Evolutionary conservation across 163 green algal genomes (phyloP).

Genomic region (Volvox carteri): DNA sequence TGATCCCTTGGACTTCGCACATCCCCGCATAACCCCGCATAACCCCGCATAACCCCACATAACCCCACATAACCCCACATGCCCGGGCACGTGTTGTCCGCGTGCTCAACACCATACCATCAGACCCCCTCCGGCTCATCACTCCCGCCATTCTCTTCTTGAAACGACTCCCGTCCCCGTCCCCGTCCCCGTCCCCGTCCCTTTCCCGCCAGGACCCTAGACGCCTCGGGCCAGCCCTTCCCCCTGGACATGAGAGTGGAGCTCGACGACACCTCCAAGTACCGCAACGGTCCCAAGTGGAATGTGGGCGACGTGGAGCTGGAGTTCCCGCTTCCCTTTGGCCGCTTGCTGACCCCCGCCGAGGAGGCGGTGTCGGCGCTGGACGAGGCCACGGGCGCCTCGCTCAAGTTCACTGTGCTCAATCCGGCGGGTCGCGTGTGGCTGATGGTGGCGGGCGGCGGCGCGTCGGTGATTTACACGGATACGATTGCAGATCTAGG

Average conservation of each 20-base stretch:
- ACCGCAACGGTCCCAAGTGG: conserved; percentile 86
- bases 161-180: background rate
- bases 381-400: conserved; percentile 89
- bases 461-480: conserved; percentile 93
- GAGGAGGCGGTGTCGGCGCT: conserved; percentile 75
- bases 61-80: no score
- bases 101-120: no score
- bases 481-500: conserved; percentile 87
- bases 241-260: conserved; percentile 92
- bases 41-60: no score
- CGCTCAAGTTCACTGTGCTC: conserved; percentile 94
- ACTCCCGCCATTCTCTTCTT: no score
- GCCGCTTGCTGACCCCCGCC: conserved; percentile 80
- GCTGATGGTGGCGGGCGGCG: conserved; percentile 95
- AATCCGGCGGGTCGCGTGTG: conserved; percentile 93
- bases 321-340: conserved; percentile 97
- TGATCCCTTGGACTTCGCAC: no score
- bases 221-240: conserved; percentile 83
- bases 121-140: no score
- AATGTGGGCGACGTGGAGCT: conserved; percentile 68
- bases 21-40: no score
- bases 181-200: background rate
- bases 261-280: conserved; percentile 95
- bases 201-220: conserved; percentile 13
- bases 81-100: no score